Evolutionary conservation across 108 stramenopile species (phyloP).

Genomic region (Skeletonema menzelii): DNA sequence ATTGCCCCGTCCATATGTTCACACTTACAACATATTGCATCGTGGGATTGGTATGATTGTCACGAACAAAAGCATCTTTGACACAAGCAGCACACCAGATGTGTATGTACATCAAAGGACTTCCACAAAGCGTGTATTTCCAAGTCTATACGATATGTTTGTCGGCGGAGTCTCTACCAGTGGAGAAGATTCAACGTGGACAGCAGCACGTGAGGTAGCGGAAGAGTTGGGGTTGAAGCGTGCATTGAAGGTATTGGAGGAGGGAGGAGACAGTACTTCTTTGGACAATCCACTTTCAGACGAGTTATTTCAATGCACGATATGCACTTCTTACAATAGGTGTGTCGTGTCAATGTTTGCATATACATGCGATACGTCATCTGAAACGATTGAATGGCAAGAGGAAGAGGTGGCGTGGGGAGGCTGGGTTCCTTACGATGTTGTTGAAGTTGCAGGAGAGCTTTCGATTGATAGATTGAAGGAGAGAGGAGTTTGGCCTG

Average conservation of each 20-base stretch:
- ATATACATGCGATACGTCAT: constrained; percentile 41
- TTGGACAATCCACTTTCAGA: constrained; percentile 32
- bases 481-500: constrained; percentile 54
- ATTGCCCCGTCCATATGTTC: constrained; percentile 64
- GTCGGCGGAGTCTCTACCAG: constrained; percentile 73
- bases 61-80: constrained; percentile 45
- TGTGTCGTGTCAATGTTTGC: constrained; percentile 74
- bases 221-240: constrained; percentile 72
- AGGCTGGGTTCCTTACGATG: constrained; percentile 63
- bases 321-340: constrained; percentile 81
- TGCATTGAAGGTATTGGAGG: constrained; percentile 22
- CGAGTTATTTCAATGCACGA: constrained; percentile 60
- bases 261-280: background rate
- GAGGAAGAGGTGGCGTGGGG: constrained; percentile 88
- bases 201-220: constrained; percentile 72
- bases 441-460: constrained; percentile 49
- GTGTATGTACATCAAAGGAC: constrained; percentile 75
- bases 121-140: constrained; percentile 75
- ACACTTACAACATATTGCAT: constrained; percentile 70
- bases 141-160: constrained; percentile 84
- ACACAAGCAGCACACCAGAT: constrained; percentile 3
- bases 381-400: constrained; percentile 66
- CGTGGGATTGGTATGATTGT: constrained; percentile 78
- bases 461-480: constrained; percentile 61
- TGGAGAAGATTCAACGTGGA: constrained; percentile 54